phyloP scores from a whole-genome alignment of 306 rosid species.

The Boehmeria nivea region DNA sequence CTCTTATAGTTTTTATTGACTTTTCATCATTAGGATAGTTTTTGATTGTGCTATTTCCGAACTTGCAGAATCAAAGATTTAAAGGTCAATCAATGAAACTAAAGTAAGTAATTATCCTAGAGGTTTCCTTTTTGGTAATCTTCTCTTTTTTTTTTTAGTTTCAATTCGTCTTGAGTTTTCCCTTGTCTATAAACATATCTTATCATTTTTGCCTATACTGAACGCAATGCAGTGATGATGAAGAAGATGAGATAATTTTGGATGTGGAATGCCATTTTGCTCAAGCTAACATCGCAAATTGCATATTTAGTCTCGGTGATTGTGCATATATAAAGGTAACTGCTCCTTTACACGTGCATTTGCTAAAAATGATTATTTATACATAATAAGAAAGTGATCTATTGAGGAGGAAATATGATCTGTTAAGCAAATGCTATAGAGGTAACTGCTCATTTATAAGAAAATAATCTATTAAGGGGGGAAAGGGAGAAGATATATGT shows the following conservation, averaged over 20 bases:
- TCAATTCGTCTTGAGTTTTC: not conserved
- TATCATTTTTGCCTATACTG: constrained; percentile 8
- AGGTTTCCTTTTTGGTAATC: not conserved
- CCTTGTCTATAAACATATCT: not conserved
- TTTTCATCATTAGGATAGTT: not conserved
- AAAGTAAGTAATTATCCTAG: constrained; percentile 47
- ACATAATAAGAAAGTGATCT: too few relatives aligned
- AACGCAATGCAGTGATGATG: constrained; percentile 52
- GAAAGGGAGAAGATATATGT: too few relatives aligned
- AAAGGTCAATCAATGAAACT: constrained; percentile 28
- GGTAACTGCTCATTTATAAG: too few relatives aligned
- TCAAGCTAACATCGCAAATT: constrained; percentile 49
- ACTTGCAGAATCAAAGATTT: constrained; percentile 52
- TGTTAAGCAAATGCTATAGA: too few relatives aligned
- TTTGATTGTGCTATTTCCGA: constrained; percentile 25
- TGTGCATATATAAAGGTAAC: constrained; percentile 74
- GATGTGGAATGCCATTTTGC: constrained; percentile 81
- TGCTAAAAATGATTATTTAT: too few relatives aligned
- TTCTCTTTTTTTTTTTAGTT: not conserved
- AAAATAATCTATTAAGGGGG: too few relatives aligned
- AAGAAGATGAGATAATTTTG: constrained; percentile 62
- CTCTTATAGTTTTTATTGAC: too few relatives aligned
- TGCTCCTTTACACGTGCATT: constrained; percentile 1
- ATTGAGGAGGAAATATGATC: too few relatives aligned
- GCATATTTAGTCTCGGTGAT: constrained; percentile 68